Conservation (phyloP, 1,284 basidiomycete species). For the Peniophora sp. region DNA sequence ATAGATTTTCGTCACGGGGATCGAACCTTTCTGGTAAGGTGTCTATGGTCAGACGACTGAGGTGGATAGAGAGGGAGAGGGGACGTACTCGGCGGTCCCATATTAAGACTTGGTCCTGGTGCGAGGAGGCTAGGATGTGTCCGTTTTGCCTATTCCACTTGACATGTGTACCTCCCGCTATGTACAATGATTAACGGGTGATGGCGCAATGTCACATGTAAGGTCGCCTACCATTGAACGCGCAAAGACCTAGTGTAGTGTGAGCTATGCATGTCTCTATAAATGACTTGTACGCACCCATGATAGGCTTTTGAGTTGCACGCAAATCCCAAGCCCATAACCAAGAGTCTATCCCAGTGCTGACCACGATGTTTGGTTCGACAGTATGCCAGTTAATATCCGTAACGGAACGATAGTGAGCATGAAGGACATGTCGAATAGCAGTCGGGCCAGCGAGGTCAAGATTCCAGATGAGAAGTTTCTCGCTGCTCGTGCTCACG, state of each 20-base stretch:
- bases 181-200: neutral
- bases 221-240: conserved; percentile 53
- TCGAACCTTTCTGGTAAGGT: conserved; percentile 72
- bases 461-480: conserved; percentile 96
- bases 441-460: conserved; percentile 59
- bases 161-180: conserved; percentile 86
- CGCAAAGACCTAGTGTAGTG: conserved; percentile 61
- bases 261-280: too few relatives aligned
- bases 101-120: conserved; percentile 74
- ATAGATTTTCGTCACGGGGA: conserved; percentile 69
- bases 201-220: neutral
- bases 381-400: conserved; percentile 94
- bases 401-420: conserved; percentile 89
- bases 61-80: neutral
- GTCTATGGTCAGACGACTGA: too few relatives aligned
- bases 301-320: conserved; percentile 49
- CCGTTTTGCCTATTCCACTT: conserved; percentile 90
- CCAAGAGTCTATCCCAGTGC: conserved; percentile 77
- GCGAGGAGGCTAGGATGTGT: conserved; percentile 82
- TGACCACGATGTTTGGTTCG: conserved; percentile 70
- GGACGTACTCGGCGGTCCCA: conserved; percentile 76
- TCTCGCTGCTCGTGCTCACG: conserved; percentile 92
- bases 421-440: conserved; percentile 76
- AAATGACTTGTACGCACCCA: conserved; percentile 34
- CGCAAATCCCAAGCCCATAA: conserved; percentile 86